Evolutionary conservation across 768 basidiomycete genomes (phyloP).

Genomic region (Lactifluus subvellereus): DNA sequence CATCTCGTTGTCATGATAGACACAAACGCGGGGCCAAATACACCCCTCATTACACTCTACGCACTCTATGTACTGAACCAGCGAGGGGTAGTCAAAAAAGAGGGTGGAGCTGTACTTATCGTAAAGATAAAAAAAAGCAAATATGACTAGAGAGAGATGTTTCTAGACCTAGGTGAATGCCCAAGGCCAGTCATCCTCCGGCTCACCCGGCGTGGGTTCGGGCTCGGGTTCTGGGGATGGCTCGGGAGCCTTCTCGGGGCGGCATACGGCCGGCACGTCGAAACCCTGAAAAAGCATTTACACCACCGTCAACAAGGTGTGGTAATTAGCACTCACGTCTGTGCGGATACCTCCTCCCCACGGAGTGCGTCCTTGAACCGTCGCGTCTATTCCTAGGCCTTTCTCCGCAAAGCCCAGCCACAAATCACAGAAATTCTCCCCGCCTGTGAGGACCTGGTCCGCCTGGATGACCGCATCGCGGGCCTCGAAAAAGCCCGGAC

Average conservation of each 20-base stretch:
- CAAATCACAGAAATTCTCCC: constrained; percentile 85
- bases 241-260: constrained; percentile 26
- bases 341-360: constrained; percentile 90
- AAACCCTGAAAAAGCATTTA: constrained; percentile 33
- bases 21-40: not conserved
- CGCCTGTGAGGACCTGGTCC: constrained; percentile 83
- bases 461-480: constrained; percentile 89
- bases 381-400: constrained; percentile 76
- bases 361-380: constrained; percentile 68
- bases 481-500: constrained; percentile 85
- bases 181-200: constrained; percentile 7
- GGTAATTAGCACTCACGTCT: constrained; percentile 40
- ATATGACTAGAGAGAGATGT: not conserved
- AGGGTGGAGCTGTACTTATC: not conserved
- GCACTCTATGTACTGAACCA: not conserved
- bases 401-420: constrained; percentile 82
- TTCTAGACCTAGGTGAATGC: not conserved
- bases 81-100: not conserved
- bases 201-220: constrained; percentile 30
- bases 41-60: constrained; percentile 3
- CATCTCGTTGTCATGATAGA: not conserved
- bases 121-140: not conserved
- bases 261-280: constrained; percentile 39
- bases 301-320: not conserved
- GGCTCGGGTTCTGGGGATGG: constrained; percentile 30